Base-by-base conservation (phyloP, 1,139 yeast genomes). In the Kazachstania sp. region DNA sequence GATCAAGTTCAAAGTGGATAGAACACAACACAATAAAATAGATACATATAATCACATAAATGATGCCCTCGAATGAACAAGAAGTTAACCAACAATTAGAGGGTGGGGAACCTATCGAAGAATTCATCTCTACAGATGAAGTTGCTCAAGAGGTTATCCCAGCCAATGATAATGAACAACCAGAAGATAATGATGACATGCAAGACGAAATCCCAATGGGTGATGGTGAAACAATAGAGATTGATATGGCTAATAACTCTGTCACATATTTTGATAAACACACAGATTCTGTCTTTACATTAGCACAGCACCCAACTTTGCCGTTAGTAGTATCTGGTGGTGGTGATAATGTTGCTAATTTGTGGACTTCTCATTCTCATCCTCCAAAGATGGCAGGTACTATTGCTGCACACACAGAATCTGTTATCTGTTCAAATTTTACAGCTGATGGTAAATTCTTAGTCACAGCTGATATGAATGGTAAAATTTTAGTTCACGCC, bases 401-500 rank as follows among this genome's bases (percentile, higher is more conserved):
- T 57, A 70, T 90, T 44, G 88, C 90, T 15, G 57, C 53, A 18
- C 95, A 87, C 66, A 82, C 81, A 39, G 99, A 92, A 63, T 84
- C 95, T 29, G 95, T 92, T 9, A 77, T 87, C 45, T 74, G 88
- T 9, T 92, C 94, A 43, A 86, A 81, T 0, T 92, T 94, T 66
- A 82, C 95, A 1, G 68, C 71, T 37, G 95, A 87, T 57, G 98
- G 98, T 23, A 74, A 78, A 43, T 87, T 71, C 61, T 72, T 86
- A 39, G 76, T 92, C 9, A 84, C 97, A 7, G 97, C 92, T 42
- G 98, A 94, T 65, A 92, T 92, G 99, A 81, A 80, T 45, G 98
- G 98, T 47, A 79, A 79, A 55, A 72, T 92, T 36, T 75, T 86
- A 56, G 81, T 88, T 13, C 86, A 84, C 71, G 78, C 79, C 60